These are phyloP conservation scores for Pseudophaeomoniella oleicola DNA, from an alignment of 2,329 filamentous ascomycete genomes.

Conservation along the genomic window DNA sequence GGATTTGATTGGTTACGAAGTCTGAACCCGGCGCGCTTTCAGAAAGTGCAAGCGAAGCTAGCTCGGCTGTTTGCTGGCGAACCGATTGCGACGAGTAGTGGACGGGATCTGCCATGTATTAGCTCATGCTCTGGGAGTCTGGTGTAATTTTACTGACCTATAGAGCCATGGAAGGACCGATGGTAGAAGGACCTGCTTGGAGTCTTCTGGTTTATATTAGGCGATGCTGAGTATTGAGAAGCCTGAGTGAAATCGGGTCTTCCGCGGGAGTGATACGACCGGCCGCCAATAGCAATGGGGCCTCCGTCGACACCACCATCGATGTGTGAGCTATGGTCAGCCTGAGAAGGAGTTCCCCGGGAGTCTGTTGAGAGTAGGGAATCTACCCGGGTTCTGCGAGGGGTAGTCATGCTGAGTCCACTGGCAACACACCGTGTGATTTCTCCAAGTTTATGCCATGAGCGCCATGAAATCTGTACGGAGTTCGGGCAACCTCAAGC, in stretches of 20 bases:
- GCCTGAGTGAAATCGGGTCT: background rate
- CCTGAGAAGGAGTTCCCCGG: background rate
- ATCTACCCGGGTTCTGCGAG: background rate
- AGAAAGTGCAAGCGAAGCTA: constrained; percentile 68
- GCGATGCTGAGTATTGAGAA: background rate
- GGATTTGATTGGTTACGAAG: background rate
- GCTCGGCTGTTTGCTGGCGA: constrained; percentile 72
- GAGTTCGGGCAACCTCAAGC: too few species aligned
- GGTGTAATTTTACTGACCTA: constrained; percentile 21
- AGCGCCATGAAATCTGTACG: too few species aligned
- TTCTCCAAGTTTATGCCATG: background rate
- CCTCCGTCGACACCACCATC: background rate
- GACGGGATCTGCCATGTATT: constrained; percentile 52
- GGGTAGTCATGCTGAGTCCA: background rate
- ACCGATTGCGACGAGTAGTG: constrained; percentile 63
- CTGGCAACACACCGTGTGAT: background rate
- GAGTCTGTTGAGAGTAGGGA: background rate
- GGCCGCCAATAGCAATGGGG: background rate
- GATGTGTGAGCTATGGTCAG: background rate
- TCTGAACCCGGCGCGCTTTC: constrained; percentile 23
- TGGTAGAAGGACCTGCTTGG: constrained; percentile 30
- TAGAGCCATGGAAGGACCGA: constrained; percentile 25
- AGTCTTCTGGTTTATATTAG: constrained; percentile 18
- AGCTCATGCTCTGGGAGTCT: too few species aligned
- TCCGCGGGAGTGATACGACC: background rate